Conservation (phyloP, 2,329 filamentous ascomycete species). For the Penicillium glabrum region DNA sequence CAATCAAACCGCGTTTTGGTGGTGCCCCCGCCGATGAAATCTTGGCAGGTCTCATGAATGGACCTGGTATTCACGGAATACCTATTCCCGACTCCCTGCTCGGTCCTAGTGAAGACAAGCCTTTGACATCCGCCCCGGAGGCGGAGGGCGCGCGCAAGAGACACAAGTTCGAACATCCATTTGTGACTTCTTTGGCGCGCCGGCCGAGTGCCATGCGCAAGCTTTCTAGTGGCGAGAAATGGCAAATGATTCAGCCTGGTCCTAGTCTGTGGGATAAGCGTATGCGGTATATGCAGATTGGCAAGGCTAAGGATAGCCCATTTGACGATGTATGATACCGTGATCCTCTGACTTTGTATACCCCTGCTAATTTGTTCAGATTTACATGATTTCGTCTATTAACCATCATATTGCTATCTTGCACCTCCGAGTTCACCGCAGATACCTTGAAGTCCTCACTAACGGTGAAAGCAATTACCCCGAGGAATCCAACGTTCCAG, state of each 20-base stretch:
- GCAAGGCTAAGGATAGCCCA: constrained; percentile 47
- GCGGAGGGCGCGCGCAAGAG: constrained; percentile 39
- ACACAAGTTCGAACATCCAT: constrained; percentile 36
- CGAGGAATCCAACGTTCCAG: constrained; percentile 17
- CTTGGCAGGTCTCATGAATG: constrained; percentile 32
- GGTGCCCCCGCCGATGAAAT: constrained; percentile 45
- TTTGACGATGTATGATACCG: constrained; percentile 56
- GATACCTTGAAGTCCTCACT: constrained; percentile 57
- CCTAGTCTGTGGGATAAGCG: constrained; percentile 57
- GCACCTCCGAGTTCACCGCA: constrained; percentile 56
- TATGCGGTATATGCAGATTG: constrained; percentile 57
- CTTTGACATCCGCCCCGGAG: constrained; percentile 24
- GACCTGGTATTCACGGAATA: constrained; percentile 30
- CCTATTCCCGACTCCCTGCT: constrained; percentile 28
- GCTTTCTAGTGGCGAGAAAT: constrained; percentile 50
- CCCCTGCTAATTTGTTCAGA: constrained; percentile 36
- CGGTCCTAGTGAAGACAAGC: constrained; percentile 20
- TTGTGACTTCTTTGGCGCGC: constrained; percentile 28
- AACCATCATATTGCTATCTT: constrained; percentile 64
- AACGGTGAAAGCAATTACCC: constrained; percentile 39
- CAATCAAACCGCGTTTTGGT: constrained; percentile 56
- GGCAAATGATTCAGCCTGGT: constrained; percentile 54
- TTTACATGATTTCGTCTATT: constrained; percentile 62
- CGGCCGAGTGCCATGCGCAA: constrained; percentile 39
- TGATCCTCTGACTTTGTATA: background rate